Conservation (phyloP, 805 yeast species). For the Saccharomycopsis sp. region DNA sequence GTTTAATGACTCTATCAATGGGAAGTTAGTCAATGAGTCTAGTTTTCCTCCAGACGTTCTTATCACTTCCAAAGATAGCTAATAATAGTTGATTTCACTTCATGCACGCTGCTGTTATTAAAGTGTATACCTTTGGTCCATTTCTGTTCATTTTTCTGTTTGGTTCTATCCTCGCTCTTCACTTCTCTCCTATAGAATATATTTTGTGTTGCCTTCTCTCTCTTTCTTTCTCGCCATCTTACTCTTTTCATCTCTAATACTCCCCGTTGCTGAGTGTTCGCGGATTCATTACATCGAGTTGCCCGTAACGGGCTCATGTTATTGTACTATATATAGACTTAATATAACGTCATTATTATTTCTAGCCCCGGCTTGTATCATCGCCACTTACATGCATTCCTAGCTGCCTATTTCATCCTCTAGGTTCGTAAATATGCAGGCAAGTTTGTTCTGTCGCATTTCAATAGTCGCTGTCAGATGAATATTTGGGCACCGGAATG, state of each 20-base stretch:
- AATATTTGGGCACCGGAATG: background rate
- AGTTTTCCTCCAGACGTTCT: constrained; percentile 1
- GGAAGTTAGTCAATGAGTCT: constrained; percentile 7
- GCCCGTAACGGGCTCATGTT: background rate
- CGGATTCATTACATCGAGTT: background rate
- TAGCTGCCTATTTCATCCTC: too few relatives aligned
- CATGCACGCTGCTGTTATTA: background rate
- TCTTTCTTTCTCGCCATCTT: background rate
- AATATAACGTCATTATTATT: background rate
- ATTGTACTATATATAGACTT: background rate
- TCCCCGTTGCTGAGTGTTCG: too few relatives aligned
- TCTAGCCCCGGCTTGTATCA: background rate
- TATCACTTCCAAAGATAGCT: background rate
- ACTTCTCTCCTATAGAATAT: background rate
- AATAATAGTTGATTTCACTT: background rate
- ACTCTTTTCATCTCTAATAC: background rate
- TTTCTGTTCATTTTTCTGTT: background rate
- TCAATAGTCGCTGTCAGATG: background rate
- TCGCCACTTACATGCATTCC: too few relatives aligned
- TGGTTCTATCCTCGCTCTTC: background rate
- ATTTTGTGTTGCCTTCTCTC: background rate
- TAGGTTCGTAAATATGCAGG: too few relatives aligned
- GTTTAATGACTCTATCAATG: constrained; percentile 15
- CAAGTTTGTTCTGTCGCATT: too few relatives aligned
- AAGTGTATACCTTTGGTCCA: too few relatives aligned